Percentiles rank a stretch among this genome's conserved stretches.
These are phyloP conservation scores for Neurospora crassa DNA, from an alignment of 2,329 filamentous ascomycete species.

Conservation along the genomic window DNA sequence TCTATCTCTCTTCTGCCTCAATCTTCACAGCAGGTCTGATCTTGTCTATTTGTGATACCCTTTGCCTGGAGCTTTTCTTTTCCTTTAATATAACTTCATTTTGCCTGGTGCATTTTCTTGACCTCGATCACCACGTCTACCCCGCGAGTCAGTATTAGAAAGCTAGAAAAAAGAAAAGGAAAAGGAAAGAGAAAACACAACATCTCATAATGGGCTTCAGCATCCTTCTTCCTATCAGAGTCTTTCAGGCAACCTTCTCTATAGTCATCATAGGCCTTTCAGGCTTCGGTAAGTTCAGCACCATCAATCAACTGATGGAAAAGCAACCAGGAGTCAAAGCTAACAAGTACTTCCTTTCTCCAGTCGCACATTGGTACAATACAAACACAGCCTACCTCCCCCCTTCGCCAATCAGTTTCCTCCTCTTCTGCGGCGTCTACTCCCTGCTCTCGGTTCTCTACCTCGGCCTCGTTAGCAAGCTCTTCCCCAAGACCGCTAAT, in stretches of 20 bases:
- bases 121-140: neutral
- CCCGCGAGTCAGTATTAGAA: neutral
- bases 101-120: conserved; percentile 15
- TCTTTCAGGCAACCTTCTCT: conserved; percentile 35
- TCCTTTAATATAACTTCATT: neutral
- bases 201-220: conserved; percentile 29
- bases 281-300: conserved; percentile 32
- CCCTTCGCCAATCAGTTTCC: conserved; percentile 48
- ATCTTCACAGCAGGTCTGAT: neutral
- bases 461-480: conserved; percentile 40
- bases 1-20: neutral
- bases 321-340: neutral
- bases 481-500: conserved; percentile 33
- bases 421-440: conserved; percentile 44
- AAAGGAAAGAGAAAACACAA: conserved; percentile 1
- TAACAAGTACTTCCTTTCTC: neutral
- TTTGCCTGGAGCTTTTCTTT: conserved; percentile 15
- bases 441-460: conserved; percentile 46
- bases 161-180: neutral
- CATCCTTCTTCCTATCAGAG: conserved; percentile 33
- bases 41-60: conserved; percentile 16
- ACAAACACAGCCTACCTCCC: conserved; percentile 42
- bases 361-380: conserved; percentile 53
- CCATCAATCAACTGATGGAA: conserved; percentile 11
- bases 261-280: conserved; percentile 38